Evolutionary conservation across 1,284 basidiomycete genomes (phyloP).

Genomic region (Filobasidium uniguttulatum): DNA sequence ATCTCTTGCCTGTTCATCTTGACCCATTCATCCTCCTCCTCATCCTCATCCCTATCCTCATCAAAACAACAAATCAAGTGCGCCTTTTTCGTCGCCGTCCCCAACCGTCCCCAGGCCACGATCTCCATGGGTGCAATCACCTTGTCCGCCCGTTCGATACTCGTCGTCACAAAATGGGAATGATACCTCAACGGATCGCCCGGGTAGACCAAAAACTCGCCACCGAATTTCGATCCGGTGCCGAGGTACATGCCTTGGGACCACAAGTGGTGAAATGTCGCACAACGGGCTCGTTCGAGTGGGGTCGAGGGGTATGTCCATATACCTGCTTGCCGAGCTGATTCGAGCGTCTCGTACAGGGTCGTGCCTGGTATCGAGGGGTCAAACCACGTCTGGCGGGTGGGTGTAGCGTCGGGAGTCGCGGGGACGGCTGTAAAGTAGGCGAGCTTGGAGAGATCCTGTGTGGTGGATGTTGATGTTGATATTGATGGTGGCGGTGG

Average conservation of each 20-base stretch:
- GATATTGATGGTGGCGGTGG: slow-evolving; percentile 4
- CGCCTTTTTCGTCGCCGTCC: slow-evolving; percentile 94
- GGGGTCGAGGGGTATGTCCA: slow-evolving; percentile 61
- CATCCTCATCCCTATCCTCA: slow-evolving; percentile 8
- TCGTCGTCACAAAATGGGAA: slow-evolving; percentile 83
- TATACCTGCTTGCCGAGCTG: slow-evolving; percentile 52
- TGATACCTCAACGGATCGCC: slow-evolving; percentile 94
- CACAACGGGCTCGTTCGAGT: slow-evolving; percentile 56
- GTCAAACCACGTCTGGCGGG: slow-evolving; percentile 21
- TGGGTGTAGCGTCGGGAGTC: slow-evolving; percentile 7
- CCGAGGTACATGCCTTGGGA: slow-evolving; percentile 72
- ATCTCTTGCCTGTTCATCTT: slow-evolving; percentile 26
- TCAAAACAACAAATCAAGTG: slow-evolving; percentile 84
- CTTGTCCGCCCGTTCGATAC: slow-evolving; percentile 51
- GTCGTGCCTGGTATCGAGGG: slow-evolving; percentile 41
- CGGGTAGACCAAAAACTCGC: slow-evolving; percentile 90
- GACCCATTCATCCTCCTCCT: slow-evolving; percentile 40
- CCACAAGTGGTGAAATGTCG: slow-evolving; percentile 67
- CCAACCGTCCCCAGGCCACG: slow-evolving; percentile 84
- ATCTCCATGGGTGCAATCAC: slow-evolving; percentile 73
- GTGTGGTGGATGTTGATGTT: slow-evolving; percentile 21
- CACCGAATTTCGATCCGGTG: slow-evolving; percentile 81
- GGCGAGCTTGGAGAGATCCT: slow-evolving; percentile 14
- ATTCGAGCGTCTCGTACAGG: slow-evolving; percentile 46
- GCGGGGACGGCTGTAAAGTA: slow-evolving; percentile 9